These are phyloP conservation scores for Trichoderma atroviride DNA, from an alignment of 2,329 filamentous ascomycete species.

Conservation along the genomic window DNA sequence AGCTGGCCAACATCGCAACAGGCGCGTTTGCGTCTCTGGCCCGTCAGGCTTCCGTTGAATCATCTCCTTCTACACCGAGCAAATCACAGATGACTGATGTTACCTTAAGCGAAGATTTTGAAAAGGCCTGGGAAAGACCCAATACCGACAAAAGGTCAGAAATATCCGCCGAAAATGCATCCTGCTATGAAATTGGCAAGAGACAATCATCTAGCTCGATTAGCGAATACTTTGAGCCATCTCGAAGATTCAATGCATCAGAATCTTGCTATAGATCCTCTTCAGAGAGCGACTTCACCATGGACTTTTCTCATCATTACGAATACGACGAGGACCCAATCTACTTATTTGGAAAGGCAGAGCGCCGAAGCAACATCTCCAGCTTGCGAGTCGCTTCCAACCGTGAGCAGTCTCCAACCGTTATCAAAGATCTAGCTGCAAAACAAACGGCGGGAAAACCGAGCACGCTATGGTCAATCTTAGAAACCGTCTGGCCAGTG, in stretches of 20 bases:
- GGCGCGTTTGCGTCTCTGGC: constrained; percentile 49
- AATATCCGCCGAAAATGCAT: background rate
- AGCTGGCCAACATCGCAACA: constrained; percentile 50
- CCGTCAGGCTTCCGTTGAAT: constrained; percentile 37
- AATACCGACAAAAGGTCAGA: background rate
- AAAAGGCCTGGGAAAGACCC: constrained; percentile 31
- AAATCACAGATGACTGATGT: constrained; percentile 27
- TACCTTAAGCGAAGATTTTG: constrained; percentile 30
- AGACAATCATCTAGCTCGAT: constrained; percentile 18
- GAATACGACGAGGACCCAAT: constrained; percentile 26
- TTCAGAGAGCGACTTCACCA: background rate
- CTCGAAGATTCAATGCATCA: background rate
- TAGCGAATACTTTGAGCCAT: constrained; percentile 16
- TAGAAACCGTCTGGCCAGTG: constrained; percentile 68
- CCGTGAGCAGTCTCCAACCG: constrained; percentile 26
- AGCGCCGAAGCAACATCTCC: constrained; percentile 38
- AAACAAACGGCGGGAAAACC: background rate
- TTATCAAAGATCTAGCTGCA: background rate
- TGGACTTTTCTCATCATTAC: background rate
- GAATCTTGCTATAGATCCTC: background rate
- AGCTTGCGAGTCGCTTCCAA: constrained; percentile 25
- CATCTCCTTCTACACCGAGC: background rate
- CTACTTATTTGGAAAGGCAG: constrained; percentile 32
- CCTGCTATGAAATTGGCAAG: constrained; percentile 14
- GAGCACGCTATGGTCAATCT: constrained; percentile 31